Evolutionary conservation across 192 early-diverging fungal genomes (phyloP).

Genomic region (Backusella tarrabulga): DNA sequence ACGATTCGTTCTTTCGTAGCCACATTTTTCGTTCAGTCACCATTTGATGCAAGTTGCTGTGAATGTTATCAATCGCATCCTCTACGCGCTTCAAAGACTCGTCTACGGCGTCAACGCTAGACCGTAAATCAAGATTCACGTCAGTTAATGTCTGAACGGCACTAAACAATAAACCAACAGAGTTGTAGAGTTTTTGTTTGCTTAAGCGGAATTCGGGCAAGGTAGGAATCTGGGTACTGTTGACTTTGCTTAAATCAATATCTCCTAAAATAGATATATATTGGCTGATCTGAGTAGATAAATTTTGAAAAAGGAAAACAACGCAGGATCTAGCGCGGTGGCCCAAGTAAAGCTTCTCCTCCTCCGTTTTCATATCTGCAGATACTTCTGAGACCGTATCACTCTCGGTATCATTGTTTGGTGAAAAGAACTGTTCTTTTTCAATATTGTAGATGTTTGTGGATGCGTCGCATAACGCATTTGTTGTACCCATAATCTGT

Average conservation of each 20-base stretch:
- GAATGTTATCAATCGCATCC: conserved; percentile 20
- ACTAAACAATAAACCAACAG: conserved; percentile 26
- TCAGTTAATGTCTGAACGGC: conserved; percentile 31
- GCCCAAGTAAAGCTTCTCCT: not conserved
- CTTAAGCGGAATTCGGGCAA: conserved; percentile 19
- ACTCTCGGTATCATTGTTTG: not conserved
- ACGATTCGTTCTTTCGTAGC: conserved; percentile 10
- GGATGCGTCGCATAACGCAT: conserved; percentile 18
- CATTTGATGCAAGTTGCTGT: conserved; percentile 25
- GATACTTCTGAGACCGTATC: not conserved
- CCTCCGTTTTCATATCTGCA: not conserved
- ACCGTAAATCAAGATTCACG: not conserved
- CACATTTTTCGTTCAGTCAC: conserved; percentile 21
- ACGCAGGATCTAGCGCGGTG: conserved; percentile 17
- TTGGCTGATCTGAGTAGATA: conserved; percentile 27
- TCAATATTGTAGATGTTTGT: conserved; percentile 14
- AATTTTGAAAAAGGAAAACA: conserved; percentile 15
- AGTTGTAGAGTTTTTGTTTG: conserved; percentile 38
- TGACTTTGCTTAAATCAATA: conserved; percentile 18
- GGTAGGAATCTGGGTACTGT: conserved; percentile 14
- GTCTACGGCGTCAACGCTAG: conserved; percentile 11
- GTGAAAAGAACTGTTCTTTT: not conserved
- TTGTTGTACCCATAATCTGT: conserved; percentile 28
- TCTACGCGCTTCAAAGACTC: conserved; percentile 12
- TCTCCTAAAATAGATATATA: conserved; percentile 25